phyloP scores from a whole-genome alignment of 345 rosid genomes.

The Adansonia digitata region DNA sequence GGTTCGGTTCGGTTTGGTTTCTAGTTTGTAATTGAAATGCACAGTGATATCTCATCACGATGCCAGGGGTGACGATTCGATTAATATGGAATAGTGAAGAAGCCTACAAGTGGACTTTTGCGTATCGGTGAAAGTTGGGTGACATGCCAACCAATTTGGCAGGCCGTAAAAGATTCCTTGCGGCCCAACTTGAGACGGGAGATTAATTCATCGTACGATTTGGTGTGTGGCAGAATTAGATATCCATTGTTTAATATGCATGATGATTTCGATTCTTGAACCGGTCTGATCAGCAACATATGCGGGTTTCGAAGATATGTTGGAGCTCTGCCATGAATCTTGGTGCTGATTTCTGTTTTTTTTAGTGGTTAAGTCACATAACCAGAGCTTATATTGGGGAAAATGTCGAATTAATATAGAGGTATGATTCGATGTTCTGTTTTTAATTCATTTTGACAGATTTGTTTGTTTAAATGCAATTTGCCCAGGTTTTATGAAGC shows the following conservation, averaged over 20 bases:
- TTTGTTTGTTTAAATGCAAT: background rate
- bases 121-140: background rate
- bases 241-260: no score
- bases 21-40: slow-evolving; percentile 7
- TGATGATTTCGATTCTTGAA: no score
- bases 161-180: slow-evolving; percentile 9
- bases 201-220: background rate
- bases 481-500: background rate
- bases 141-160: slow-evolving; percentile 16
- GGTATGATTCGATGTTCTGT: background rate
- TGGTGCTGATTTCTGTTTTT: slow-evolving; percentile 1
- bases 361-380: background rate
- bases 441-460: background rate
- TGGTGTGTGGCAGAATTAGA: background rate
- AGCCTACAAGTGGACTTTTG: background rate
- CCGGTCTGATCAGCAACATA: background rate
- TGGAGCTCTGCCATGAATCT: background rate
- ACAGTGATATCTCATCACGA: background rate
- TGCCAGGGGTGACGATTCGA: background rate
- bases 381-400: background rate
- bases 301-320: background rate
- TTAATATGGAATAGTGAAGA: background rate
- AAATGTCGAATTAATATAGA: background rate
- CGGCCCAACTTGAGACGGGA: background rate
- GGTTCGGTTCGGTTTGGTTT: no score